Evolutionary conservation across 495 filamentous ascomycete species (phyloP).

Genomic region (Podospora pseudoanserina): DNA sequence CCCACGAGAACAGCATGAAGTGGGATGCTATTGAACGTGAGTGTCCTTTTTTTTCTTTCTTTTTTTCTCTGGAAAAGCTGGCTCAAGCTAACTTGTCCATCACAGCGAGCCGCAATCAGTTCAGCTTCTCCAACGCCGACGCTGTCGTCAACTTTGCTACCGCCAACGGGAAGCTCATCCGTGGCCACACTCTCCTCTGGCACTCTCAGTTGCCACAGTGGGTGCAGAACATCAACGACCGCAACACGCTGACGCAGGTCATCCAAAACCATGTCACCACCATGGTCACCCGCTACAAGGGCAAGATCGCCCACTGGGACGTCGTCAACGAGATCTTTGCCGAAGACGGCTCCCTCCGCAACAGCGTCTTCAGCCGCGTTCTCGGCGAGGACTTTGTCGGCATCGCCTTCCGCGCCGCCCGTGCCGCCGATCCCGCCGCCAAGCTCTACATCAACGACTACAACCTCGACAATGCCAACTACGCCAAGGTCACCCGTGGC

Average conservation of each 20-base stretch:
- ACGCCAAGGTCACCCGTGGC: constrained; percentile 54
- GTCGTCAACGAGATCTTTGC: constrained; percentile 67
- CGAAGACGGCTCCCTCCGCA: constrained; percentile 56
- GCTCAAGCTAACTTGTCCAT: constrained; percentile 25
- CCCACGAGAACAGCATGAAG: constrained; percentile 67
- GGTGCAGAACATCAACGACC: constrained; percentile 54
- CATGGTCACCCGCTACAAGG: constrained; percentile 56
- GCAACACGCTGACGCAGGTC: constrained; percentile 47
- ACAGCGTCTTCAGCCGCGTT: constrained; percentile 55
- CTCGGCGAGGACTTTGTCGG: constrained; percentile 55
- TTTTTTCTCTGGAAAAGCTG: too few species aligned
- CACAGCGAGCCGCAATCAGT: constrained; percentile 44
- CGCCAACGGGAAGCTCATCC: constrained; percentile 53
- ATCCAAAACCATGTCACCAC: constrained; percentile 59
- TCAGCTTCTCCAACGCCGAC: constrained; percentile 52
- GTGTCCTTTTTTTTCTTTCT: too few species aligned
- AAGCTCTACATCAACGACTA: constrained; percentile 71
- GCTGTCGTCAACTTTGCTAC: constrained; percentile 59
- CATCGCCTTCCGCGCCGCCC: constrained; percentile 61
- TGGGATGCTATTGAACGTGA: constrained; percentile 42
- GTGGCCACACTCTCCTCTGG: constrained; percentile 63
- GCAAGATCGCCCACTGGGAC: constrained; percentile 61
- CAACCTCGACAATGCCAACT: constrained; percentile 50
- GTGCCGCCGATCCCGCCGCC: constrained; percentile 53
- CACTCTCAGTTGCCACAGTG: constrained; percentile 61